These are phyloP conservation scores for Neoscytalidium dimidiatum DNA, from an alignment of 2,329 filamentous ascomycete genomes.

Conservation along the genomic window DNA sequence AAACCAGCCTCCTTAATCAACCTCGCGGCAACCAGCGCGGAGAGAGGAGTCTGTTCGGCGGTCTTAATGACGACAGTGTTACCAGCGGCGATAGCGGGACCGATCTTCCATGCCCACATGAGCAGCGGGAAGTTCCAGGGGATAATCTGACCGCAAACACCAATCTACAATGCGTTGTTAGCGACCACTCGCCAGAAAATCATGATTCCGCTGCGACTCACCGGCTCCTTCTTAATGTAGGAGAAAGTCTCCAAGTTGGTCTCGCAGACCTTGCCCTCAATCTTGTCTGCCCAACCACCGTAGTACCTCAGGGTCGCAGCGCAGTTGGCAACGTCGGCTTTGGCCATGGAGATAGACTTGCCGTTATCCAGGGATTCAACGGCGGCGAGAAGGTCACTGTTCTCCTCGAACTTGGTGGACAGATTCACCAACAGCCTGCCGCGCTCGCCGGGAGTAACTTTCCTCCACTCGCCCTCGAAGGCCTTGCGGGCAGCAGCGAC, in stretches of 20 bases:
- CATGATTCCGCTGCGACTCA: slow-evolving; percentile 35
- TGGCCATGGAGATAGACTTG: slow-evolving; percentile 76
- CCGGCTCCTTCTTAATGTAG: slow-evolving; percentile 78
- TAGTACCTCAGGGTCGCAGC: slow-evolving; percentile 80
- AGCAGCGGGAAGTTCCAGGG: slow-evolving; percentile 86
- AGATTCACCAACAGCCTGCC: slow-evolving; percentile 72
- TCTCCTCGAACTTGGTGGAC: slow-evolving; percentile 77
- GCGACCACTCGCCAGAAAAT: not conserved
- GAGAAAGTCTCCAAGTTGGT: slow-evolving; percentile 77
- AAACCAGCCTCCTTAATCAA: slow-evolving; percentile 76
- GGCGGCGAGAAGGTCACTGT: slow-evolving; percentile 72
- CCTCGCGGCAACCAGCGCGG: slow-evolving; percentile 64
- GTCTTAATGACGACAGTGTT: slow-evolving; percentile 75
- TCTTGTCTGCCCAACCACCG: slow-evolving; percentile 90
- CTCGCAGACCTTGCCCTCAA: slow-evolving; percentile 83
- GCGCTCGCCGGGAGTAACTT: slow-evolving; percentile 69
- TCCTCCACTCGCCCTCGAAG: slow-evolving; percentile 72
- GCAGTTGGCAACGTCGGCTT: slow-evolving; percentile 70
- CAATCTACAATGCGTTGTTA: slow-evolving; percentile 52
- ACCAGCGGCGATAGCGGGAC: slow-evolving; percentile 70
- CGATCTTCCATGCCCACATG: slow-evolving; percentile 84
- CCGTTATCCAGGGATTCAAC: slow-evolving; percentile 89
- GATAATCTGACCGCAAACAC: slow-evolving; percentile 85
- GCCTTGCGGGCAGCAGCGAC: slow-evolving; percentile 84
- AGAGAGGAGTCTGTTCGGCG: slow-evolving; percentile 75